phyloP scores from a whole-genome alignment of 2,329 filamentous ascomycete species.

The Septoria linicola region DNA sequence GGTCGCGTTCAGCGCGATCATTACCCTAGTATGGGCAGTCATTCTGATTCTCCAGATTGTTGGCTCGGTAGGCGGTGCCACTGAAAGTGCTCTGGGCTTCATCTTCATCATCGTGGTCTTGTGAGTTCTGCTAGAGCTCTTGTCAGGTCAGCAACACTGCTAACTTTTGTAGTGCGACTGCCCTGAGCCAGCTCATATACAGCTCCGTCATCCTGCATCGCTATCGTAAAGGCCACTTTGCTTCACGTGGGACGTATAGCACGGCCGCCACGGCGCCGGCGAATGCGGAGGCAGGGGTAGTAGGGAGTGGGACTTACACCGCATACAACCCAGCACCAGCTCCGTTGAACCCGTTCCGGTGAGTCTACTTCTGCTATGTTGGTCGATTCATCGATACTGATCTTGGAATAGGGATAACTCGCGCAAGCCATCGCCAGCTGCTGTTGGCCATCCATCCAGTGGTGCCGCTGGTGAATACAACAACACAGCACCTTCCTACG shows the following conservation, averaged over 20 bases:
- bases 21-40: conserved; percentile 28
- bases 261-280: conserved; percentile 20
- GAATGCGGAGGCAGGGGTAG: conserved; percentile 21
- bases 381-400: conserved; percentile 13
- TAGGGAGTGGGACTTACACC: conserved; percentile 17
- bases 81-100: conserved; percentile 17
- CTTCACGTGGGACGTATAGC: conserved; percentile 25
- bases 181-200: conserved; percentile 44
- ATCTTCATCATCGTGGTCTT: conserved; percentile 36
- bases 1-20: conserved; percentile 31
- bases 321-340: conserved; percentile 25
- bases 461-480: conserved; percentile 22
- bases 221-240: conserved; percentile 38
- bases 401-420: conserved; percentile 16
- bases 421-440: conserved; percentile 20
- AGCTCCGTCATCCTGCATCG: conserved; percentile 40
- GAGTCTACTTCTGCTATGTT: background rate
- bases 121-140: conserved; percentile 32
- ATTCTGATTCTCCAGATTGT: conserved; percentile 29
- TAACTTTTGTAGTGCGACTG: conserved; percentile 35
- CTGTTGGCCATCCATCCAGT: conserved; percentile 5
- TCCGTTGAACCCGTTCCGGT: conserved; percentile 27
- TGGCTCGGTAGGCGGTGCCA: conserved; percentile 1
- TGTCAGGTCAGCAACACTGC: conserved; percentile 10
- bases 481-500: conserved; percentile 14